These are phyloP conservation scores for Metschnikowia henanensis DNA, from an alignment of 805 yeast genomes.

Conservation along the genomic window DNA sequence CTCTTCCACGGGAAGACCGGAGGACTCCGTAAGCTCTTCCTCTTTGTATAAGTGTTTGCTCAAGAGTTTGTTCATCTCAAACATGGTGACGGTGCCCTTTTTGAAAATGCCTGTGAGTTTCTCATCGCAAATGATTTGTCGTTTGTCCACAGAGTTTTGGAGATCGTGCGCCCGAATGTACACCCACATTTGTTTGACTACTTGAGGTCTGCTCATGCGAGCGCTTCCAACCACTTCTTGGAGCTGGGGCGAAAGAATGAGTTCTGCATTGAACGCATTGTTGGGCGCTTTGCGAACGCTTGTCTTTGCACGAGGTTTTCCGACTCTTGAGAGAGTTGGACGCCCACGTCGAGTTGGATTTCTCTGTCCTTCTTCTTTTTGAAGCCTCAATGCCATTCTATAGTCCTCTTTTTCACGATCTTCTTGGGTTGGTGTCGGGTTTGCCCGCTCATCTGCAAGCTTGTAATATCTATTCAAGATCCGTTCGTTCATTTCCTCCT, in stretches of 20 bases:
- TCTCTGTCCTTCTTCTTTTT: slow-evolving; percentile 22
- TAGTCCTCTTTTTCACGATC: slow-evolving; percentile 47
- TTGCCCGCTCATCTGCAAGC: slow-evolving; percentile 39
- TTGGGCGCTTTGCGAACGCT: slow-evolving; percentile 22
- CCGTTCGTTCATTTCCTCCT: slow-evolving; percentile 58
- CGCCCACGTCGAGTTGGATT: slow-evolving; percentile 17
- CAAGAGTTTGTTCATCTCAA: slow-evolving; percentile 56
- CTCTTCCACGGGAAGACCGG: neutral
- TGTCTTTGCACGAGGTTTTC: slow-evolving; percentile 9
- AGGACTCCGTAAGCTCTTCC: slow-evolving; percentile 10
- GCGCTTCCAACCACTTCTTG: slow-evolving; percentile 44
- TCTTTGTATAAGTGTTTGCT: slow-evolving; percentile 45
- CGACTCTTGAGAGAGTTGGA: slow-evolving; percentile 13
- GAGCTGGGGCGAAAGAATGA: slow-evolving; percentile 51
- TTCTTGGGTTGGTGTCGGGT: slow-evolving; percentile 20
- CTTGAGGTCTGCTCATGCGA: slow-evolving; percentile 62
- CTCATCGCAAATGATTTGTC: slow-evolving; percentile 66
- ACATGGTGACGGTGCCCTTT: slow-evolving; percentile 51
- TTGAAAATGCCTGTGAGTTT: slow-evolving; percentile 60
- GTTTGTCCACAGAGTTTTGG: slow-evolving; percentile 65
- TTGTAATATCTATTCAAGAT: slow-evolving; percentile 58
- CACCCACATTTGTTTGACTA: slow-evolving; percentile 69
- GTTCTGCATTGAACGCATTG: slow-evolving; percentile 43
- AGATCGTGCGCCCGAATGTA: slow-evolving; percentile 61
- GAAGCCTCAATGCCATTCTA: slow-evolving; percentile 50